These are phyloP conservation scores for Beauveria sp. DNA, from an alignment of 2,329 filamentous ascomycete species.

Conservation along the genomic window DNA sequence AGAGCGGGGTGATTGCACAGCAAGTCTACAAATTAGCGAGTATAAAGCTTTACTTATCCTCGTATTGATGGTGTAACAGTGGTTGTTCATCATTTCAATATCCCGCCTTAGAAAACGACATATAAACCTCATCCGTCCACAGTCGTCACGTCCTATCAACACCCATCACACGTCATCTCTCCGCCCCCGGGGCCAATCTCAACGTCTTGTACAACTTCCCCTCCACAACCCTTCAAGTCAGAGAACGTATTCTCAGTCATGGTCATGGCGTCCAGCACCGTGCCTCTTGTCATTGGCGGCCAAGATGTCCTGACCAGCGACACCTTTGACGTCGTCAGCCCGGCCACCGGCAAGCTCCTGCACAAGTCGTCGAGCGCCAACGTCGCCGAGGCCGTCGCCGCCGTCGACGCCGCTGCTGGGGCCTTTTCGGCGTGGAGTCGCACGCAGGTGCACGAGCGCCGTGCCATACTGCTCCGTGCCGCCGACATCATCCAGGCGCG, in stretches of 20 bases:
- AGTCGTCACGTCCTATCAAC: too few relatives aligned
- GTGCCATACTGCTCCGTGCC: conserved; percentile 63
- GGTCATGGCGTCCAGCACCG: conserved; percentile 7
- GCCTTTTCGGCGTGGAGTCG: conserved; percentile 65
- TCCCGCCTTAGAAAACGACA: too few relatives aligned
- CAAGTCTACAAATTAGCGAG: too few relatives aligned
- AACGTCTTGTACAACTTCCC: neutral
- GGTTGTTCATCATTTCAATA: too few relatives aligned
- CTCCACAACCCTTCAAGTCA: neutral
- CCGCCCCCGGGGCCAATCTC: neutral
- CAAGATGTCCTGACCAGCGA: conserved; percentile 36
- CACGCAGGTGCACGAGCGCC: conserved; percentile 51
- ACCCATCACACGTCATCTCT: too few relatives aligned
- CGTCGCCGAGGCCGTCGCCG: conserved; percentile 41
- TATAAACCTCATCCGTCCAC: too few relatives aligned
- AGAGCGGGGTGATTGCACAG: too few relatives aligned
- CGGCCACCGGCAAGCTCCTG: conserved; percentile 44
- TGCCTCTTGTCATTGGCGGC: conserved; percentile 38
- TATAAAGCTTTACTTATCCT: too few relatives aligned
- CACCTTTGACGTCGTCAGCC: conserved; percentile 50
- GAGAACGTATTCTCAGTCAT: neutral
- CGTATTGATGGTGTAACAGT: too few relatives aligned
- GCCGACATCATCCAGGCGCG: conserved; percentile 56
- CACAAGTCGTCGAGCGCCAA: conserved; percentile 20
- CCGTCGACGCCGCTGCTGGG: conserved; percentile 47